Evolutionary conservation across 2,329 filamentous ascomycete genomes (phyloP).

Genomic region (Fusarium lateritium): DNA sequence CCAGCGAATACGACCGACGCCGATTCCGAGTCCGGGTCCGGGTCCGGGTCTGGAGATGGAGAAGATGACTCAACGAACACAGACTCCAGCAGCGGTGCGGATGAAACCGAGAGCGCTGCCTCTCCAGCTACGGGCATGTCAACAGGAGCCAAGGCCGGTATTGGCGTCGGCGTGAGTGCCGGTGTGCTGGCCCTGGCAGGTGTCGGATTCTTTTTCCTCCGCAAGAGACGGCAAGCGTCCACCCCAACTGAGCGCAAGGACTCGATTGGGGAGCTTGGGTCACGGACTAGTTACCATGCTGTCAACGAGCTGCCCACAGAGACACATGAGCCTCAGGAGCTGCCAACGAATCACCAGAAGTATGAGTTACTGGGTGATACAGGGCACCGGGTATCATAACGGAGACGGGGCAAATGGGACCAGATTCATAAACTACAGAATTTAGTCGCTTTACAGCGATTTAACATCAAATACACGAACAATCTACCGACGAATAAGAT

Average conservation of each 20-base stretch:
- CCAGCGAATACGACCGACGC: not conserved
- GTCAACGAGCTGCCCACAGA: constrained; percentile 11
- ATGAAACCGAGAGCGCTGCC: not conserved
- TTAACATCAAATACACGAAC: no score
- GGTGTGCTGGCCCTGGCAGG: constrained; percentile 5
- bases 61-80: not conserved
- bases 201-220: constrained; percentile 10
- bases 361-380: constrained; percentile 31
- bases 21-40: not conserved
- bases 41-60: not conserved
- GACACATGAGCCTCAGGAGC: constrained; percentile 21
- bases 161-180: constrained; percentile 19
- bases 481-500: no score
- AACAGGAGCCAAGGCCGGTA: constrained; percentile 29
- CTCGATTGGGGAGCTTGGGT: constrained; percentile 3
- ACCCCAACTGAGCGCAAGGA: not conserved
- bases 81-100: not conserved
- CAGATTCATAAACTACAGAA: no score
- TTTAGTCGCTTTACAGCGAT: no score
- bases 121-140: constrained; percentile 12
- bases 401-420: not conserved
- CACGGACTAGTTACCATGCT: constrained; percentile 17
- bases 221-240: not conserved
- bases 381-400: not conserved
- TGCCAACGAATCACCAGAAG: constrained; percentile 6